phyloP scores from a whole-genome alignment of 2,329 filamentous ascomycete species.

The Plectosphaerella sp. region DNA sequence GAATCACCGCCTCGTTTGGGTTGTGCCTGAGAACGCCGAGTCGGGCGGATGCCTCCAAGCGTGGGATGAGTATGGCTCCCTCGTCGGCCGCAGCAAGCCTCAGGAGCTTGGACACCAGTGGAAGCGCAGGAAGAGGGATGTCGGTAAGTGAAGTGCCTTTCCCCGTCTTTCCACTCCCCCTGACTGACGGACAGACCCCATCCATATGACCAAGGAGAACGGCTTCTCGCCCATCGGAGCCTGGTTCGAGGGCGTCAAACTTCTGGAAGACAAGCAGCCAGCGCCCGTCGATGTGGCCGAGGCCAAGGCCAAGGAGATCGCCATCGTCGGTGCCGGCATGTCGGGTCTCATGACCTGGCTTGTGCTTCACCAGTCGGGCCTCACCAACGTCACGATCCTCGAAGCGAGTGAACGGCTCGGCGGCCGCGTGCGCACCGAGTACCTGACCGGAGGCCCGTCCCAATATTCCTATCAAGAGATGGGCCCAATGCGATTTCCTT shows the following conservation, averaged over 20 bases:
- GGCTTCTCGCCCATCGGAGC: conserved; percentile 45
- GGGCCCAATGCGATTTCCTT: conserved; percentile 63
- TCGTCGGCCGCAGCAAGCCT: conserved; percentile 29
- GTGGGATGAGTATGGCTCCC: conserved; percentile 23
- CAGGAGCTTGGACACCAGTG: conserved; percentile 22
- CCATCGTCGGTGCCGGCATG: conserved; percentile 63
- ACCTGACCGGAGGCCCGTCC: conserved; percentile 53
- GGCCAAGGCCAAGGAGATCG: conserved; percentile 55
- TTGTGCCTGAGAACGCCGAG: conserved; percentile 15
- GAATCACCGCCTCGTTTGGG: conserved; percentile 17
- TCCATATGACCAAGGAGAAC: conserved; percentile 46
- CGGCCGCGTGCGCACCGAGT: conserved; percentile 59
- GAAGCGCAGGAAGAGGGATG: conserved; percentile 16
- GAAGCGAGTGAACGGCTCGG: conserved; percentile 58
- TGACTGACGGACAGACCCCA: conserved; percentile 20
- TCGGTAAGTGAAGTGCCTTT: not conserved
- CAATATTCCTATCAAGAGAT: conserved; percentile 65
- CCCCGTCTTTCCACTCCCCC: not conserved
- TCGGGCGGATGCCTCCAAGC: conserved; percentile 34
- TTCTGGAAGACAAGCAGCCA: conserved; percentile 50
- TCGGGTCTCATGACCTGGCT: conserved; percentile 57
- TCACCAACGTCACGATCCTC: conserved; percentile 57
- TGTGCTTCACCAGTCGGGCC: conserved; percentile 44
- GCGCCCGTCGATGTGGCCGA: conserved; percentile 44
- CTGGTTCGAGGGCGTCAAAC: conserved; percentile 63